Base-by-base conservation (phyloP, 208 protist species). In the Trypanosoma cruzi region DNA sequence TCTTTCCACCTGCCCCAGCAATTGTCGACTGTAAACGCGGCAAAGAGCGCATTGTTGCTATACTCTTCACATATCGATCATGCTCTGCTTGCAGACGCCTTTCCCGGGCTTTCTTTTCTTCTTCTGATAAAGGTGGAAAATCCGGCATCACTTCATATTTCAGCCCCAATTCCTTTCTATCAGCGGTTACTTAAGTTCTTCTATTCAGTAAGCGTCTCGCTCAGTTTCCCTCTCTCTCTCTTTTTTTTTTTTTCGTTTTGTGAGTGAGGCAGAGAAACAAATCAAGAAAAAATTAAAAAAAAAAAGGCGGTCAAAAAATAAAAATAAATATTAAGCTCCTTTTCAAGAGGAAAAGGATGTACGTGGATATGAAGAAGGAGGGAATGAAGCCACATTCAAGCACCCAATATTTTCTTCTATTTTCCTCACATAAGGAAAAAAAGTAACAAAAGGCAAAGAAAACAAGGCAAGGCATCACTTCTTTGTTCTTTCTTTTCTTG, bases 21-120 rank as follows among this genome's bases (percentile, higher is more conserved):
- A 93, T 93, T 42, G 87, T 93, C 8, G 90, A 96, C 36, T 81
- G 87, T 44, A 92, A 76, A 20, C 85, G 81, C 31, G 90, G 85
- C 29, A 96, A 63, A 2, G 78, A 85, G 18, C 85, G 82, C 77
- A 88, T 91, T 8, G 87, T 88, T 18, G 85, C 81, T 49, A 92
- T 85, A 40, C 75, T 70, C n/a, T 75, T 74, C 28, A 96, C 79
- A 65, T 90, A 93, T 2, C 65, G 69, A 31, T 93, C 84, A 57
- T 96, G 90, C 37, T 96, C 82, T 16, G 55, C 60, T 59, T 93
- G 84, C 65, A 93, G 80, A 29, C 81, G 80, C 6, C 55, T 82
- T 13, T 86, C 77, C 11, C 90, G 90, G 4, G 76, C 81, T 8
- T 28, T 56, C 67, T 82, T 84, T 61, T 89, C 79, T 70, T 79